Conservation (phyloP, 140 eudicot genomes). For the Stevia rebaudiana region DNA sequence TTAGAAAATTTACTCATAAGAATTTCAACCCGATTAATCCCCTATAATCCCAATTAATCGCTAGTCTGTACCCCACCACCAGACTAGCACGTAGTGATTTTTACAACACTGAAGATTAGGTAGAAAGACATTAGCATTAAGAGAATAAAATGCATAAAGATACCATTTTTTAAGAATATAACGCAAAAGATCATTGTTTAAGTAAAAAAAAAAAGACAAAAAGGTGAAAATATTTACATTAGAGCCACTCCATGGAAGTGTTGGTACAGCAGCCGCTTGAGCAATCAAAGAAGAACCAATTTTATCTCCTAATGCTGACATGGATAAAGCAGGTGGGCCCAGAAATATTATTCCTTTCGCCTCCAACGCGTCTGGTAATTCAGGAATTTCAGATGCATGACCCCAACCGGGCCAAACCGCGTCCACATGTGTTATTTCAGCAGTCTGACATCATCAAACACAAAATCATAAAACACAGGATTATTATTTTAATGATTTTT, state of each 20-base stretch:
- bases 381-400: slow-evolving; percentile 97
- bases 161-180: background rate
- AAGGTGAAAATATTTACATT: slow-evolving; percentile 51
- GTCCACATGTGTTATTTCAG: slow-evolving; percentile 89
- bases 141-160: slow-evolving; percentile 4
- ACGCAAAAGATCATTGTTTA: slow-evolving; percentile 1
- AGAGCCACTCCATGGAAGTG: slow-evolving; percentile 99
- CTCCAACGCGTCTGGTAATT: slow-evolving; percentile 78
- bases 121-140: background rate
- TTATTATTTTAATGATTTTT: background rate
- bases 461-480: background rate
- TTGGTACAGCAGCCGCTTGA: slow-evolving; percentile 93
- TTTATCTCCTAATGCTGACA: slow-evolving; percentile 96
- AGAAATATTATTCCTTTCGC: slow-evolving; percentile 88
- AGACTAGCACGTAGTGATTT: too few relatives aligned
- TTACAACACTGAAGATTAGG: too few relatives aligned
- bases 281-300: slow-evolving; percentile 96
- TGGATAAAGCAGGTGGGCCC: slow-evolving; percentile 84
- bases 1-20: too few relatives aligned
- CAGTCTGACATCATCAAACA: slow-evolving; percentile 43
- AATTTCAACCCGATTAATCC: too few relatives aligned
- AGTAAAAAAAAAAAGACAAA: background rate
- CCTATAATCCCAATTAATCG: too few relatives aligned
- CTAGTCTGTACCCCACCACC: too few relatives aligned
- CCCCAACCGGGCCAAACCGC: slow-evolving; percentile 99